Conservation (phyloP, 257 asterid genomes). For the Ophiorrhiza pumila region DNA sequence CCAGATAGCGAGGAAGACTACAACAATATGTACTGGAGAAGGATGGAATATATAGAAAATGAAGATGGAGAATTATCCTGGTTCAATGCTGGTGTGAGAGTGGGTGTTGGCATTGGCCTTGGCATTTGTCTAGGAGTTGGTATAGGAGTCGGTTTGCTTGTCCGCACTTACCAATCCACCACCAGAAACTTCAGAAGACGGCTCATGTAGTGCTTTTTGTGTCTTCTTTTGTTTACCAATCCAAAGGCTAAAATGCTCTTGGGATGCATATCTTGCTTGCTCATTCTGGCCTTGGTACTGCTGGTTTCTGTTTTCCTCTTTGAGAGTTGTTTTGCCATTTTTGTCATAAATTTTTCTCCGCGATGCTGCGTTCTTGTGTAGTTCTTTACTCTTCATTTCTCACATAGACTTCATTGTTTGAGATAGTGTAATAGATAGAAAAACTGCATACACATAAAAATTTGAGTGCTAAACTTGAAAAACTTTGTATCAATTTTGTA, state of each 20-base stretch:
- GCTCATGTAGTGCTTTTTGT: conserved; percentile 29
- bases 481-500: conserved; percentile 7
- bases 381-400: background rate
- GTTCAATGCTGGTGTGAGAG: conserved; percentile 81
- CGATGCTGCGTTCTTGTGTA: background rate
- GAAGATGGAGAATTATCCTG: conserved; percentile 73
- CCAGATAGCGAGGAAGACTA: conserved; percentile 41
- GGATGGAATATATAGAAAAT: conserved; percentile 34
- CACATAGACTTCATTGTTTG: background rate
- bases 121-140: conserved; percentile 69
- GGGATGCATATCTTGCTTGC: conserved; percentile 3
- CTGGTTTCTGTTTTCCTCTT: conserved; percentile 5
- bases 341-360: background rate
- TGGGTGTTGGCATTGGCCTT: conserved; percentile 76
- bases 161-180: conserved; percentile 58
- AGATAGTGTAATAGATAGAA: conserved; percentile 3
- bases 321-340: background rate
- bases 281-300: background rate
- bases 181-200: conserved; percentile 64
- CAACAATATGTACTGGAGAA: conserved; percentile 36
- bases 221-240: background rate
- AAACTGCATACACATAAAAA: conserved; percentile 1
- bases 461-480: background rate
- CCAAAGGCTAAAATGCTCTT: conserved; percentile 11
- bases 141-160: conserved; percentile 60